Evolutionary conservation across 345 rosid species (phyloP), one percentile per base, ranked within the genome.

Genomic region (Murraya koenigii): DNA sequence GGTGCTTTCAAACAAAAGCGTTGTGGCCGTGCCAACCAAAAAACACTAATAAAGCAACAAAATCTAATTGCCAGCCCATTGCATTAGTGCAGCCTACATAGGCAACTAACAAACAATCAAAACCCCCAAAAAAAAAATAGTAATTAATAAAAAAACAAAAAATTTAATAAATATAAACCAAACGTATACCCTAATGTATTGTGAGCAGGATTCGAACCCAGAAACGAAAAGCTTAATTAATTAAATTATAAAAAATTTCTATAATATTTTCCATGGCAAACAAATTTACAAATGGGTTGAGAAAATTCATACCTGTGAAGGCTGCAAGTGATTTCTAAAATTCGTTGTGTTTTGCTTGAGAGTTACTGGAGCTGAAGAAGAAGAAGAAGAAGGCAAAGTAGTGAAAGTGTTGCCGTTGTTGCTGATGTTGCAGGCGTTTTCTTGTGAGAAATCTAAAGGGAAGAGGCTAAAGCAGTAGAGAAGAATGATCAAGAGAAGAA

Each of bases 401-500:
- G 74, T 2, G 77, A 14, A 33, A n/a, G 2, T 10, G 41, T 14
- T 36, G 35, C 60, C 17, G 71, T 17, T 44, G 54, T 41, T 23
- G 55, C 38, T 8, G 68, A 17, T 17, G 68, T 38, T 8, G 69
- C 11, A 52, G 22, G 56, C 36, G 14, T 3, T 66, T 52, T 69
- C 73, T 10, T 47, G 74, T 2, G 81, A 49, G 69, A 62, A 78
- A 82, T 86, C 90, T 26, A 84, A 73, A 39, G 85, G 23, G 30
- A 68, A 26, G 32, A 81, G 28, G 58, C 79, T 83, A 90, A 90
- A 75, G 80, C 85, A 83, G 28, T 54, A 88, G 64, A 94, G 87
- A 72, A 94, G 92, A 60, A 94, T 56, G 38, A 92, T 13, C 80
- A 94, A 86, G 75, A 94, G 98, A 69, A 93, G 58, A 58, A 94